phyloP scores from a whole-genome alignment of 2,329 filamentous ascomycete species.

The Metarhizium guizhouense region DNA sequence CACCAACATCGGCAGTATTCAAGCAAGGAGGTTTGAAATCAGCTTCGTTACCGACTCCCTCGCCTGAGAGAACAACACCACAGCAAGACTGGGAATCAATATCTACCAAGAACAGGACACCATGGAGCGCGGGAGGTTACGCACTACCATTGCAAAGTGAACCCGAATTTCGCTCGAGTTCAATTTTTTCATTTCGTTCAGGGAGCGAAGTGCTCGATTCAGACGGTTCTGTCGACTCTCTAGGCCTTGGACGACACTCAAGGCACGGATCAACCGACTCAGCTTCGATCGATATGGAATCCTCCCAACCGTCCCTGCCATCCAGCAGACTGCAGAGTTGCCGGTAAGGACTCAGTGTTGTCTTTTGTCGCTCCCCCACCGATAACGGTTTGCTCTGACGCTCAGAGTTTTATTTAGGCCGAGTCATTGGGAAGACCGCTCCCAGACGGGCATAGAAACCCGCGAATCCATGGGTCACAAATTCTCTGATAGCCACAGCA shows the following conservation, averaged over 20 bases:
- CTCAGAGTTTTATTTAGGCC: not conserved
- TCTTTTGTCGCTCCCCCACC: not conserved
- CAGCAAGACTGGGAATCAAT: constrained; percentile 13
- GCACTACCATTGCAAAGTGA: constrained; percentile 34
- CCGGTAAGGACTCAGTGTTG: constrained; percentile 1
- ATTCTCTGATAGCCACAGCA: constrained; percentile 42
- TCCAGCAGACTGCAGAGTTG: not conserved
- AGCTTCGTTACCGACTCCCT: constrained; percentile 23
- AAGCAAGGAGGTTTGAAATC: constrained; percentile 4
- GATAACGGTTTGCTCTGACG: not conserved
- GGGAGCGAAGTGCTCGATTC: constrained; percentile 15
- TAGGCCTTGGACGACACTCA: constrained; percentile 15
- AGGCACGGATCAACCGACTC: constrained; percentile 24
- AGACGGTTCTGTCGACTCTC: constrained; percentile 12
- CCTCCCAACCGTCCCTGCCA: not conserved
- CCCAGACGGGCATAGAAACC: not conserved
- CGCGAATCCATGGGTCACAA: constrained; percentile 15
- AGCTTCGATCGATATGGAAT: constrained; percentile 5
- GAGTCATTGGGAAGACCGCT: constrained; percentile 3
- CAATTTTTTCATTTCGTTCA: constrained; percentile 14
- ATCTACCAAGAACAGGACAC: constrained; percentile 27
- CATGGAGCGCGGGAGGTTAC: constrained; percentile 44
- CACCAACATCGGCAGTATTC: constrained; percentile 4
- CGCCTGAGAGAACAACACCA: constrained; percentile 20
- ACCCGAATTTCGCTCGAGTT: constrained; percentile 20